A percentile compares a stretch with the other conserved stretches of the same genome.
phyloP scores from a whole-genome alignment of 345 rosid species.

The Syzygium oleosum region DNA sequence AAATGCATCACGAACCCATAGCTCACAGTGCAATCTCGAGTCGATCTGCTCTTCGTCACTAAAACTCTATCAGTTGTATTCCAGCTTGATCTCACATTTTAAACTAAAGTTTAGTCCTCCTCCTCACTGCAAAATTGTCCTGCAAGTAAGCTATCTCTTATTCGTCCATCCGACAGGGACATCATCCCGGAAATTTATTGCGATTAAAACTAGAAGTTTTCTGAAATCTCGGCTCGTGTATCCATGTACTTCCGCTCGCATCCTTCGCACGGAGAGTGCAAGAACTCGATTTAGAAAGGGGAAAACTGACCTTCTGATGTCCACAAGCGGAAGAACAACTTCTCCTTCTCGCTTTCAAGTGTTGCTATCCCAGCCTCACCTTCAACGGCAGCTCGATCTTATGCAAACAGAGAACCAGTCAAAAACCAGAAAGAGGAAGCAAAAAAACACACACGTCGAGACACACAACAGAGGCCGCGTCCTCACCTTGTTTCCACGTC shows the following conservation, averaged over 20 bases:
- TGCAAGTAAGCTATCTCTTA: background rate
- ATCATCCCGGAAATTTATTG: background rate
- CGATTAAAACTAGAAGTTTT: background rate
- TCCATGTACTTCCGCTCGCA: background rate
- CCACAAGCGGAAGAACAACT: constrained; percentile 78
- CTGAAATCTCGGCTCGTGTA: background rate
- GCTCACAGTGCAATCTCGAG: too few species aligned
- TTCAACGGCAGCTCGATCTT: constrained; percentile 84
- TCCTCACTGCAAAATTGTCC: too few species aligned
- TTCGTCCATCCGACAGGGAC: background rate
- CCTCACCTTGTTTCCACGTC: constrained; percentile 70
- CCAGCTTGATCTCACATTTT: too few species aligned
- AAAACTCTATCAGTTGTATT: too few species aligned
- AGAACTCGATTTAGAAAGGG: background rate
- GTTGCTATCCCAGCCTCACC: constrained; percentile 51
- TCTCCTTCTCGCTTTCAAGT: constrained; percentile 75
- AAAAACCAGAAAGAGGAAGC: background rate
- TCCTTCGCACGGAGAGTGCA: background rate
- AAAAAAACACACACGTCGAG: background rate
- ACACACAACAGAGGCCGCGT: background rate
- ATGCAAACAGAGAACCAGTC: constrained; percentile 22
- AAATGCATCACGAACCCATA: too few species aligned
- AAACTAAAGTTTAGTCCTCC: too few species aligned
- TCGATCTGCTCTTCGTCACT: too few species aligned
- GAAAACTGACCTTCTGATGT: constrained; percentile 66